These are phyloP conservation scores for Pichia terricola DNA, from an alignment of 1,139 yeast species.

Conservation along the genomic window DNA sequence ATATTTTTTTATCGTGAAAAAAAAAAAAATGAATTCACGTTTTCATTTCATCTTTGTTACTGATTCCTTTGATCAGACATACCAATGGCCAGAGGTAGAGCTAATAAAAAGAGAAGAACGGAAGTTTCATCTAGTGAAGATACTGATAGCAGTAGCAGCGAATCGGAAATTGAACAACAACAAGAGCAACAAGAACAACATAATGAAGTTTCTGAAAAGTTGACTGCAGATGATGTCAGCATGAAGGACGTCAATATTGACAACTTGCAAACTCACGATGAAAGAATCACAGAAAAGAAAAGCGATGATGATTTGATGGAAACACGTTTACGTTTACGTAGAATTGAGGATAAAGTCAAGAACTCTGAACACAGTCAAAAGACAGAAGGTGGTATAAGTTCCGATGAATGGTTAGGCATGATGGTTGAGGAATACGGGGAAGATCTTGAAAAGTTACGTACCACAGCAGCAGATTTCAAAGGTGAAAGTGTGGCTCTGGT, in stretches of 20 bases:
- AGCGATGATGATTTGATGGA: constrained; percentile 3
- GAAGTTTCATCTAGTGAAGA: constrained; percentile 32
- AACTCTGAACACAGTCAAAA: neutral
- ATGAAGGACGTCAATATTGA: neutral
- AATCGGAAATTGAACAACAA: neutral
- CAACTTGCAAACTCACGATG: constrained; percentile 9
- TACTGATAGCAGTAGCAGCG: constrained; percentile 9
- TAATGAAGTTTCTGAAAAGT: neutral
- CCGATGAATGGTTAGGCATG: constrained; percentile 11
- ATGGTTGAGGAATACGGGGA: constrained; percentile 12
- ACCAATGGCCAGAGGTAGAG: constrained; percentile 21
- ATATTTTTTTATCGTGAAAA: too few relatives aligned
- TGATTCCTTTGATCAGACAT: too few relatives aligned
- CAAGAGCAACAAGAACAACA: neutral
- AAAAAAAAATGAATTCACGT: too few relatives aligned
- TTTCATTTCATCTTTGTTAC: too few relatives aligned
- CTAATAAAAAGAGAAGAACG: constrained; percentile 76
- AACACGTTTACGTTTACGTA: constrained; percentile 5
- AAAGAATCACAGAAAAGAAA: constrained; percentile 4
- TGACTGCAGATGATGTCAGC: constrained; percentile 11
- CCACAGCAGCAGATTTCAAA: constrained; percentile 9
- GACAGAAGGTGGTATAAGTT: neutral
- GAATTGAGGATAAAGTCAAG: neutral
- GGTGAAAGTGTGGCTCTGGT: constrained; percentile 8
- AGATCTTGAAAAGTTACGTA: constrained; percentile 10